Evolutionary conservation across 148 eudicot species (phyloP), one percentile per base, ranked within the genome.

Genomic region (Persicaria tinctoria): DNA sequence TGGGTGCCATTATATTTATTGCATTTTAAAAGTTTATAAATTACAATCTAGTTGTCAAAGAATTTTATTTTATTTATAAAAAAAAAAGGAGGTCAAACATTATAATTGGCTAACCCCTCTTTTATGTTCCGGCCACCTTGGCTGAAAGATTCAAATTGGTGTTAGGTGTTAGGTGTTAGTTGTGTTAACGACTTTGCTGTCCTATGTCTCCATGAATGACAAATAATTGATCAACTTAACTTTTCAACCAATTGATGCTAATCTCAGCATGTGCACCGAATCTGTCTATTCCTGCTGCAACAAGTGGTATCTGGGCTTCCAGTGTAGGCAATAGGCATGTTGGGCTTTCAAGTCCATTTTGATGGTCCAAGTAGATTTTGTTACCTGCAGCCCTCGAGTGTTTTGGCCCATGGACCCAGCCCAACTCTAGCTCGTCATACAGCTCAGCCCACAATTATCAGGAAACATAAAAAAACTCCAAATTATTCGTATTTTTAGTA

Each of bases 111-210:
- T 7, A 64, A 41, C 46, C 16, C 68, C 38, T 20, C 3, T 3
- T 38, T 59, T 59, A 10, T 59, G 7, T 59, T 16, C 47, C 27
- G 27, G 27, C 27, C 70, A 64, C 47, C 41, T 64, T 12, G n/a
- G 70, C 70, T 64, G 47, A 64, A 32, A 11, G 4, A 14, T 38
- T 64, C 70, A 64, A 13, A 64, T 10, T 23, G 44, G 20, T 60
- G 44, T 60, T 60, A 60, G 68, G 20, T 60, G 44, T 60, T 60
- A 60, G 68, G 68, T 60, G 68, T 6, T n/a, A 41, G 17, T 12
- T 60, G 70, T 64, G 70, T 64, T 64, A 41, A 13, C 8, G 70
- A 64, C 70, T 64, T 64, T 41, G 27, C 12, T 27, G 41, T 10
- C 3, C 9, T 17, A 14, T 63, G 41, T 32, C 41, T 32, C 41